Evolutionary conservation across 257 asterid genomes (phyloP).

Genomic region (Rauvolfia tetraphylla): DNA sequence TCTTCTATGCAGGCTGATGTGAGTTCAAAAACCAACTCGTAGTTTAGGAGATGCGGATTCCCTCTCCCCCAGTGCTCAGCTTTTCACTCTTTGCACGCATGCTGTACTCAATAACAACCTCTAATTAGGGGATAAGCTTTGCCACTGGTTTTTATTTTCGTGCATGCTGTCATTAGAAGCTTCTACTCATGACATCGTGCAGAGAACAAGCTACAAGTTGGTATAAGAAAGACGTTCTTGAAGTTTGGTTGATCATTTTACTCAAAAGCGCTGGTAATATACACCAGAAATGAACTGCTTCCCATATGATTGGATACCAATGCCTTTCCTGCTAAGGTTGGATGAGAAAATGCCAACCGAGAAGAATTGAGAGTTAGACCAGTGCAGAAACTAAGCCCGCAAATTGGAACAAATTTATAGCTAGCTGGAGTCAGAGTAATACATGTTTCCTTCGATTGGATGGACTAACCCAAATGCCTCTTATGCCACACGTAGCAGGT

Average conservation of each 20-base stretch:
- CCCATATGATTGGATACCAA: slow-evolving; percentile 57
- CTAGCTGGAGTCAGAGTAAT: not conserved
- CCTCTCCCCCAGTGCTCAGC: too few relatives aligned
- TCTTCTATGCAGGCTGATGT: too few relatives aligned
- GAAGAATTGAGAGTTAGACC: slow-evolving; percentile 34
- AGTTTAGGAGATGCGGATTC: too few relatives aligned
- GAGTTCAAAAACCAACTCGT: too few relatives aligned
- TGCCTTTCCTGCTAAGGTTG: slow-evolving; percentile 61
- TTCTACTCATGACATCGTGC: too few relatives aligned
- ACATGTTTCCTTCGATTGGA: slow-evolving; percentile 67
- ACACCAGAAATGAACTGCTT: slow-evolving; percentile 50
- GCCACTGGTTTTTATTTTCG: too few relatives aligned
- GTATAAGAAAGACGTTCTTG: not conserved
- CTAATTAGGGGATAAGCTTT: too few relatives aligned
- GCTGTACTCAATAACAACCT: too few relatives aligned
- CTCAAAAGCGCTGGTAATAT: slow-evolving; percentile 42
- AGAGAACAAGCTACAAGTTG: too few relatives aligned
- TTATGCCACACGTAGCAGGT: slow-evolving; percentile 72
- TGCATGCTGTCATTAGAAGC: too few relatives aligned
- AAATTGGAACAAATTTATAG: not conserved
- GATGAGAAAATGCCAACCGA: slow-evolving; percentile 70
- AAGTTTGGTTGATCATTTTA: too few relatives aligned
- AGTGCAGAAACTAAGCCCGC: slow-evolving; percentile 60
- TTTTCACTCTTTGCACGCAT: too few relatives aligned
- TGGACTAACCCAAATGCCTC: slow-evolving; percentile 90